Evolutionary conservation across 2,329 filamentous ascomycete genomes (phyloP).

Genomic region (Corinectria fuckeliana): DNA sequence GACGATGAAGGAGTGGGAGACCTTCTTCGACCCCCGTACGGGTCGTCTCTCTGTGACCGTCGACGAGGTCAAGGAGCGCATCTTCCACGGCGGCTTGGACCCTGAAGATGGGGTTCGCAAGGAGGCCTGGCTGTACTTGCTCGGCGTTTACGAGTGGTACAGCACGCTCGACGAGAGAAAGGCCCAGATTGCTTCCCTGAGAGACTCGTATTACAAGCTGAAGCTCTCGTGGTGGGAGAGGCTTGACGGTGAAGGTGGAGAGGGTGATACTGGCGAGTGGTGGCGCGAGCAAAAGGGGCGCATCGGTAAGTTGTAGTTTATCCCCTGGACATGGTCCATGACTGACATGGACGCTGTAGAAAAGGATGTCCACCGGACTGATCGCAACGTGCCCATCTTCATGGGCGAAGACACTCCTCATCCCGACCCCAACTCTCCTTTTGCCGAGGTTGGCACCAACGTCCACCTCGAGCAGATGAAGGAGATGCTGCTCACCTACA

Average conservation of each 20-base stretch:
- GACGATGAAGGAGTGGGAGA: constrained; percentile 86
- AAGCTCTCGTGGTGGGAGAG: constrained; percentile 98
- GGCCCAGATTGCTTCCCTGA: constrained; percentile 80
- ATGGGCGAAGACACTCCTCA: constrained; percentile 96
- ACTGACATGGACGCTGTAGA: constrained; percentile 62
- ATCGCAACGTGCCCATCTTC: constrained; percentile 94
- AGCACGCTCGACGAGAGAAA: constrained; percentile 85
- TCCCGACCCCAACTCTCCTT: constrained; percentile 93
- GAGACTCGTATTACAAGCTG: constrained; percentile 92
- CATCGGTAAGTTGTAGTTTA: constrained; percentile 72
- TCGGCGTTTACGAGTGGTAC: constrained; percentile 93
- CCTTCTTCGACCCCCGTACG: constrained; percentile 79
- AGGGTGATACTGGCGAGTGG: constrained; percentile 86
- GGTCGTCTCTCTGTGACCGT: constrained; percentile 80
- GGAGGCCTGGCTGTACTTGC: constrained; percentile 93
- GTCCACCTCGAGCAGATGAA: constrained; percentile 99
- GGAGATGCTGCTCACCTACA: constrained; percentile 98
- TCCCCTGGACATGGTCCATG: neutral
- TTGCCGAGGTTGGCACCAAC: constrained; percentile 91
- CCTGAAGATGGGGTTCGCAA: constrained; percentile 91
- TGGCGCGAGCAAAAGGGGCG: constrained; percentile 94
- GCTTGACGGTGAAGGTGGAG: constrained; percentile 80
- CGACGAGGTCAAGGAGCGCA: constrained; percentile 95
- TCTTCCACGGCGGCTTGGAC: constrained; percentile 93
- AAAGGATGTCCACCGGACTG: constrained; percentile 97